Conservation (phyloP, 148 eudicot species). For the Camellia japonica region DNA sequence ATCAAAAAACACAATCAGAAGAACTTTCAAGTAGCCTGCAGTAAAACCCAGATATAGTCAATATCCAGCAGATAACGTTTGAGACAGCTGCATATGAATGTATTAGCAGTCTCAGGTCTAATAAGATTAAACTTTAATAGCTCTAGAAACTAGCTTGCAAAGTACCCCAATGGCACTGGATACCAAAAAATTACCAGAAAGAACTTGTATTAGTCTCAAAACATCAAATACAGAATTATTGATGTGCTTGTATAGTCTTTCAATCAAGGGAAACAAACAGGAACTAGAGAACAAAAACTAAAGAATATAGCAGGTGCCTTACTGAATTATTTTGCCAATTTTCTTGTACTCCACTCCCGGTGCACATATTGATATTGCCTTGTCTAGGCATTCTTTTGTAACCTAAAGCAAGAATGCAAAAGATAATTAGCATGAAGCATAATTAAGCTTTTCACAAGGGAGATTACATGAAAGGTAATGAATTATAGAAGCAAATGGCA, state of each 20-base stretch:
- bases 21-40: background rate
- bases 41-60: background rate
- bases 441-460: background rate
- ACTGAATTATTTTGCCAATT: conserved; percentile 91
- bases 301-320: conserved; percentile 29
- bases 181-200: background rate
- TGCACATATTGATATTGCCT: conserved; percentile 89
- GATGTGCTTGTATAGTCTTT: background rate
- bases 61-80: background rate
- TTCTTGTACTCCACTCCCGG: conserved; percentile 85
- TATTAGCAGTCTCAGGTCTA: background rate
- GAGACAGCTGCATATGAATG: conserved; percentile 2
- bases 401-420: conserved; percentile 45
- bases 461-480: background rate
- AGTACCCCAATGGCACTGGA: background rate
- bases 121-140: background rate
- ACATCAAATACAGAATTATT: background rate
- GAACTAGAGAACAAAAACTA: background rate
- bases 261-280: background rate
- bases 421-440: background rate
- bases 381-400: conserved; percentile 84
- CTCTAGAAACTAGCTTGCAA: background rate
- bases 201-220: background rate
- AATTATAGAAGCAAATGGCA: background rate
- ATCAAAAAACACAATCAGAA: background rate